Percentiles rank a stretch among this genome's conserved stretches.
These are phyloP conservation scores for Lipomyces chichibuensis DNA, from an alignment of 805 yeast species.

Conservation along the genomic window DNA sequence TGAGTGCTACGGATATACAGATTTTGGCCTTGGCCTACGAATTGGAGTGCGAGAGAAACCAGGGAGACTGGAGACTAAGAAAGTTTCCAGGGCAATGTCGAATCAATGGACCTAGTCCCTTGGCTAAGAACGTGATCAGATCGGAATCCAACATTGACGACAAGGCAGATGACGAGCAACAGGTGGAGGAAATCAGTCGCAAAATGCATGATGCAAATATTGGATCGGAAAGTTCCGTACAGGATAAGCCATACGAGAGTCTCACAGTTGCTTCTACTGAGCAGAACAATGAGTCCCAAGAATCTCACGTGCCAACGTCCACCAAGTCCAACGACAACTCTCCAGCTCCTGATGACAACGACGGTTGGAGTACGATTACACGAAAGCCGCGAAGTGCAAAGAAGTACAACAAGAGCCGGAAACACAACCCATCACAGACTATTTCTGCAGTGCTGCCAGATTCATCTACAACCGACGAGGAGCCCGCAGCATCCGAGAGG, in stretches of 20 bases:
- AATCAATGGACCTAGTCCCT: constrained; percentile 9
- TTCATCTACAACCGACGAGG: not conserved
- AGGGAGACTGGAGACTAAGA: constrained; percentile 73
- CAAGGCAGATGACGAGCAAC: not conserved
- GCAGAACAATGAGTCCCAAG: not conserved
- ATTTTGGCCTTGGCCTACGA: constrained; percentile 91
- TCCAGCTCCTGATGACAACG: constrained; percentile 10
- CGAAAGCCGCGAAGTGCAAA: constrained; percentile 24
- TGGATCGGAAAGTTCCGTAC: constrained; percentile 19
- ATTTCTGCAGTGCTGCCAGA: not conserved
- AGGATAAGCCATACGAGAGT: constrained; percentile 16
- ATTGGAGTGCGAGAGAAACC: constrained; percentile 69
- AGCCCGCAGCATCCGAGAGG: not conserved
- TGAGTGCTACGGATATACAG: constrained; percentile 89
- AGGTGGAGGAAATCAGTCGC: constrained; percentile 6
- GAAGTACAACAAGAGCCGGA: not conserved
- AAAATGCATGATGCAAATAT: constrained; percentile 19
- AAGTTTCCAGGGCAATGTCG: constrained; percentile 62
- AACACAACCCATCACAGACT: not conserved
- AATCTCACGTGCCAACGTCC: constrained; percentile 20
- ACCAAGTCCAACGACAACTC: not conserved
- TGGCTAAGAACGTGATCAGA: not conserved
- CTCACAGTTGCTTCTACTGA: not conserved
- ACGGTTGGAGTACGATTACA: constrained; percentile 32
- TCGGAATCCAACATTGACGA: not conserved